A percentile compares a stretch with the other conserved stretches of the same genome.
Evolutionary conservation across 345 rosid genomes (phyloP).

Genomic region (Anacardium occidentale): DNA sequence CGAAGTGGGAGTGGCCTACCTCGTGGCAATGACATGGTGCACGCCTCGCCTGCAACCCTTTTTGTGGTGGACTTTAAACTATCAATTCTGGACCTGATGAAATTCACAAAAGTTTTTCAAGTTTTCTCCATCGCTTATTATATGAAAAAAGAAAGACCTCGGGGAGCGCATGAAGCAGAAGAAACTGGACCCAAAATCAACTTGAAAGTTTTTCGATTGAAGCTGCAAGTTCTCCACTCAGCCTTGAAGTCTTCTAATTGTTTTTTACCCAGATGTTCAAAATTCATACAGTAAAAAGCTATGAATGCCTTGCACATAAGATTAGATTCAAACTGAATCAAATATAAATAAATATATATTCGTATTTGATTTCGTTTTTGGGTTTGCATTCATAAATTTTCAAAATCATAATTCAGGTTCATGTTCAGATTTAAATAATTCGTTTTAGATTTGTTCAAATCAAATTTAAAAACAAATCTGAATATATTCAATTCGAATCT

Average conservation of each 20-base stretch:
- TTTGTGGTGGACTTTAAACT: neutral
- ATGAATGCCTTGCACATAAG: too few relatives aligned
- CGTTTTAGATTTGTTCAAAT: too few relatives aligned
- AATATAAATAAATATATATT: too few relatives aligned
- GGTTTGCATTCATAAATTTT: too few relatives aligned
- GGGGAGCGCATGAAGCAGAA: neutral
- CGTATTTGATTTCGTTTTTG: too few relatives aligned
- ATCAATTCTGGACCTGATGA: too few relatives aligned
- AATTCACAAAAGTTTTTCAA: too few relatives aligned
- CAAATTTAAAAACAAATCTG: too few relatives aligned
- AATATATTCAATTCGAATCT: too few relatives aligned
- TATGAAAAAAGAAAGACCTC: neutral
- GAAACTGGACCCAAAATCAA: neutral
- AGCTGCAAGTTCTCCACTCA: neutral
- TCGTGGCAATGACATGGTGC: conserved; percentile 5
- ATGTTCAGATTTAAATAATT: too few relatives aligned
- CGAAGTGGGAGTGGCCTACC: conserved; percentile 3
- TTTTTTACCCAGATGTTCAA: neutral
- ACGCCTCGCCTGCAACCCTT: neutral
- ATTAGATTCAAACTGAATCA: too few relatives aligned
- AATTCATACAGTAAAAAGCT: neutral
- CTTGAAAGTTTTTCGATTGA: neutral
- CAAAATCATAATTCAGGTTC: too few relatives aligned
- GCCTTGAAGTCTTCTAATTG: neutral
- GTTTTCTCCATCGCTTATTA: neutral